Conservation (phyloP, 1,284 basidiomycete genomes). For the Austroboletus novae-zelandiae region DNA sequence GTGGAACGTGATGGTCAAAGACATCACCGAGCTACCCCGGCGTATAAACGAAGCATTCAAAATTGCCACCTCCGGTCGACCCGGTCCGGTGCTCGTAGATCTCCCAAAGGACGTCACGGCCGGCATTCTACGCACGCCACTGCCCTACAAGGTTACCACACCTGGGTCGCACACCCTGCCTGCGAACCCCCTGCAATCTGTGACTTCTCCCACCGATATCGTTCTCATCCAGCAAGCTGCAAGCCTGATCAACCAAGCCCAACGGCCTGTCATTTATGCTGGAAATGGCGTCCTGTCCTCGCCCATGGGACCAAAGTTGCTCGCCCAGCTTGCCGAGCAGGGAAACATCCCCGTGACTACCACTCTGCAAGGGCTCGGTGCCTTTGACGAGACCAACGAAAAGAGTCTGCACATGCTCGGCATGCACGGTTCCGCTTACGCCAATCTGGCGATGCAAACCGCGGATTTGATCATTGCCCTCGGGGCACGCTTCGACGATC, state of each 20-base stretch:
- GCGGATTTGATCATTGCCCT: constrained; percentile 98
- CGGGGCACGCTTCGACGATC: constrained; percentile 96
- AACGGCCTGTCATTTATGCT: constrained; percentile 92
- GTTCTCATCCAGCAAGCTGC: constrained; percentile 81
- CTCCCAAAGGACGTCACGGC: constrained; percentile 98
- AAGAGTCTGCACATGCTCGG: constrained; percentile 96
- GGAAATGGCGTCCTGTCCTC: constrained; percentile 90
- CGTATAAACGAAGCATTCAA: constrained; percentile 99
- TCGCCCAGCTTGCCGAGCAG: constrained; percentile 77
- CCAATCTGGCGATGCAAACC: constrained; percentile 96
- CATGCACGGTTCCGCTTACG: constrained; percentile 98
- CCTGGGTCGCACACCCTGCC: constrained; percentile 81
- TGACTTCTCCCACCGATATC: constrained; percentile 62
- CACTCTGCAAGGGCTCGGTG: constrained; percentile 93
- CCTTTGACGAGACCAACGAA: constrained; percentile 89
- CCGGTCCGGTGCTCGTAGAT: constrained; percentile 96
- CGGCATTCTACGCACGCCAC: constrained; percentile 80
- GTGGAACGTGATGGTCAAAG: constrained; percentile 99
- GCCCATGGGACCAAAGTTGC: constrained; percentile 79
- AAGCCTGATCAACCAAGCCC: constrained; percentile 86
- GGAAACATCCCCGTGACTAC: constrained; percentile 98
- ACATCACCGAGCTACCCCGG: constrained; percentile 90
- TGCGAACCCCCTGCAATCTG: constrained; percentile 63
- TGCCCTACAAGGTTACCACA: constrained; percentile 87
- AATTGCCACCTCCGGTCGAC: constrained; percentile 95